Base-by-base conservation (phyloP, 768 basidiomycete species). In the Panaeolus papilionaceus region DNA sequence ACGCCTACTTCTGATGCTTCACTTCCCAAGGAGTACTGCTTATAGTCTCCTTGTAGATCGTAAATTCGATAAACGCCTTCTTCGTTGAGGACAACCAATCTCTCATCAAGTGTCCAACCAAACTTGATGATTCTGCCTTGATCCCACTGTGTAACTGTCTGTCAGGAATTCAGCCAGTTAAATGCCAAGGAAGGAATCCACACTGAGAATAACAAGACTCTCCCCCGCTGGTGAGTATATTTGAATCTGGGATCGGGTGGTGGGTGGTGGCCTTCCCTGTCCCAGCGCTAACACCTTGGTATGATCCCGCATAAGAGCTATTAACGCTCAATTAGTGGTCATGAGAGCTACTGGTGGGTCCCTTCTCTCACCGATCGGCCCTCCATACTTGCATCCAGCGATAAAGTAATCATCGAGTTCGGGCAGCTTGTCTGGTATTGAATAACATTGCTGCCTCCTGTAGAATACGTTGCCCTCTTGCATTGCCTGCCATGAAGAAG, bases 31-130 rank as follows among this genome's bases (percentile, higher is more conserved):
- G 95, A 94, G 75, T 90, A 86, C 69, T 98, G 96, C 67, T 87
- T 82, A 75, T 96, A 98, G 71, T 93, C 92, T 65, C 91, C 90
- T 77, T 94, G 91, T 39, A 94, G 80, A 79, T 95, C 92, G 73
- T 98, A 98, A 28, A 98, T 72, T 58, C 98, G 86, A 79, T 98
- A 99, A 6, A 86, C 85, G 28, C 97, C 96, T 72, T 98, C 96
- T 78, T 97, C 95, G 74, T 96, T 94, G 44, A 99, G 79, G 14
- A 98, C 87, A 0, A 91, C 88, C 40, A 99, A 84, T 44, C 88
- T 85, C 75, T 96, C 94, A 72, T 93, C 89, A n/a, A 79, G 75
- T 0, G 92, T 92, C 93, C 93, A 95, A 23, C 94, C 94, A 71
- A 94, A 92, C 51, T 88, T 86, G 64, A 95, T 79, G 49, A 98